These are phyloP conservation scores for Yamadazyma akitaensis DNA, from an alignment of 805 yeast genomes.

Conservation along the genomic window DNA sequence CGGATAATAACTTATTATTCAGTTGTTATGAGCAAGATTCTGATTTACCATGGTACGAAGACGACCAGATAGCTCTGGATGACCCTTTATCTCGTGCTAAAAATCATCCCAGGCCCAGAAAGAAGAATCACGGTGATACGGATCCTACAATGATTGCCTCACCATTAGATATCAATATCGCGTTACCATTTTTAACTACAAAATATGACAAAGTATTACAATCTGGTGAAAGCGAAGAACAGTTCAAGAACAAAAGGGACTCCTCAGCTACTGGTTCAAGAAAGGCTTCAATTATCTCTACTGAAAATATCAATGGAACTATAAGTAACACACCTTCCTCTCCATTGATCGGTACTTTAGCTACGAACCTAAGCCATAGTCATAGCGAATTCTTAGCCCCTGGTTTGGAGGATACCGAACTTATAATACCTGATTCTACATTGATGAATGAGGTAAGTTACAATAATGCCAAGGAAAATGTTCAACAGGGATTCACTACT, in stretches of 20 bases:
- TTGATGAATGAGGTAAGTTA: conserved; percentile 27
- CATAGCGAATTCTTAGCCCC: conserved; percentile 14
- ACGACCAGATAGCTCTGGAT: conserved; percentile 7
- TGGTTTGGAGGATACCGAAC: conserved; percentile 16
- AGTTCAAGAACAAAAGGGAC: conserved; percentile 6
- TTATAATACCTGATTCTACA: conserved; percentile 30
- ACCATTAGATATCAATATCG: conserved; percentile 42
- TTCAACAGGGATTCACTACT: conserved; percentile 34
- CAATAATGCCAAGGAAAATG: conserved; percentile 22
- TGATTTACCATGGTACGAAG: background rate
- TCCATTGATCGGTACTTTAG: conserved; percentile 38
- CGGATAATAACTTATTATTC: conserved; percentile 59
- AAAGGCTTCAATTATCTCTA: conserved; percentile 24
- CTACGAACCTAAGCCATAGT: conserved; percentile 34
- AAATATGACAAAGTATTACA: conserved; percentile 29
- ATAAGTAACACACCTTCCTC: conserved; percentile 21
- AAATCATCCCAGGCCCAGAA: background rate
- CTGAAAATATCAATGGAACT: conserved; percentile 5
- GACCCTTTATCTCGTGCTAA: conserved; percentile 1
- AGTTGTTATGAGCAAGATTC: conserved; percentile 45
- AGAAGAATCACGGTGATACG: background rate
- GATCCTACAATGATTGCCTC: conserved; percentile 32
- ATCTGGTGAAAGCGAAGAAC: conserved; percentile 17
- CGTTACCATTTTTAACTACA: conserved; percentile 43
- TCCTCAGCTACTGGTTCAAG: conserved; percentile 20